Conservation (phyloP, 2,329 filamentous ascomycete genomes). For the Claviceps digitariae region DNA sequence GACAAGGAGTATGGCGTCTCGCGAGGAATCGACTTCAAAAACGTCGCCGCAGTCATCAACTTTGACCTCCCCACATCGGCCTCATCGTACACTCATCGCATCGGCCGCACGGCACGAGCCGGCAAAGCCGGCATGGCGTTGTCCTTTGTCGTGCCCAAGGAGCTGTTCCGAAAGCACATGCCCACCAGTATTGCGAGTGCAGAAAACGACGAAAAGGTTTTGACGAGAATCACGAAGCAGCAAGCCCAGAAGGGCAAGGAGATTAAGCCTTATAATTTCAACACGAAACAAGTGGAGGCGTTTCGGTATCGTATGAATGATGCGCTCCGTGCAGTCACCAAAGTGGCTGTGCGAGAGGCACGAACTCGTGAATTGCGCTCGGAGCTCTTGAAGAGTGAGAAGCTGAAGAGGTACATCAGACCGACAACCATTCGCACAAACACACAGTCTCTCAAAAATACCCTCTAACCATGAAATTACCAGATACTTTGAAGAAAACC, state of each 20-base stretch:
- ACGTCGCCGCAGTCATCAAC: constrained; percentile 88
- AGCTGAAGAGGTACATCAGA: constrained; percentile 55
- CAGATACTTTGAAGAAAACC: constrained; percentile 90
- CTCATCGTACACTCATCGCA: constrained; percentile 93
- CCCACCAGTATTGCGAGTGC: constrained; percentile 64
- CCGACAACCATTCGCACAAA: not conserved
- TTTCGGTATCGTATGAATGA: constrained; percentile 95
- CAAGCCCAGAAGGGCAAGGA: constrained; percentile 69
- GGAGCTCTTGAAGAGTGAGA: constrained; percentile 86
- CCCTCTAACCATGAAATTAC: not conserved
- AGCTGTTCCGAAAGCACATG: constrained; percentile 77
- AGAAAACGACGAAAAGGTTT: constrained; percentile 72
- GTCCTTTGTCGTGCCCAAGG: constrained; percentile 81
- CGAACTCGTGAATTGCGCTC: constrained; percentile 75
- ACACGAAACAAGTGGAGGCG: constrained; percentile 84
- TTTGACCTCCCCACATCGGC: constrained; percentile 84
- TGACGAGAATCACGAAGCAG: constrained; percentile 65
- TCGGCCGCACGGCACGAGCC: constrained; percentile 83
- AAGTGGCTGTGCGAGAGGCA: constrained; percentile 80
- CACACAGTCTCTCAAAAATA: not conserved
- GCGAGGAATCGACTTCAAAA: constrained; percentile 86
- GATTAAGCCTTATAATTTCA: constrained; percentile 83
- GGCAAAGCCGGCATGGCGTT: constrained; percentile 88
- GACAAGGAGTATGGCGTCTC: constrained; percentile 93
- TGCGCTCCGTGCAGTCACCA: constrained; percentile 77